These are phyloP conservation scores for Fusarium pilosicola DNA, from an alignment of 2,329 filamentous ascomycete genomes.

Conservation along the genomic window DNA sequence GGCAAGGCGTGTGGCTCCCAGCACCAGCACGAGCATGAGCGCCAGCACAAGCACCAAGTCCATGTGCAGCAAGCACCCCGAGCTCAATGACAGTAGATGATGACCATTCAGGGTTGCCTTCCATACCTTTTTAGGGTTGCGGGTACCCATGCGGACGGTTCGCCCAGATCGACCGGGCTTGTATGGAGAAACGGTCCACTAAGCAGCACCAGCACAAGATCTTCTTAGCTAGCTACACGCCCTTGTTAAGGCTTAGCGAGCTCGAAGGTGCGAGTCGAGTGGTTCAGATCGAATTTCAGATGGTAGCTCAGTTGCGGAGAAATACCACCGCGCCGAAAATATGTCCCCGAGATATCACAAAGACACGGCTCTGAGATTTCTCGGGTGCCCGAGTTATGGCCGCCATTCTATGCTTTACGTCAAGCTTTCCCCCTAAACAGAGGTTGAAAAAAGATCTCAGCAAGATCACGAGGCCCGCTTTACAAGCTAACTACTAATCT, in stretches of 20 bases:
- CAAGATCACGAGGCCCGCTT: background rate
- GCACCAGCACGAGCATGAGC: background rate
- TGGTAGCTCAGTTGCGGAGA: background rate
- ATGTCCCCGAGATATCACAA: background rate
- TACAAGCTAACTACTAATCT: background rate
- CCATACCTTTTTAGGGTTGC: background rate
- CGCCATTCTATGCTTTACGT: background rate
- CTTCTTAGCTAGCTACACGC: background rate
- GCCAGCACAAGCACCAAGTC: background rate
- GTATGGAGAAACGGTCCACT: background rate
- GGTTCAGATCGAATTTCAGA: background rate
- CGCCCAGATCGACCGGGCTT: background rate
- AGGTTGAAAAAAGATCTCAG: background rate
- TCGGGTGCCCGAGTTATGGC: background rate
- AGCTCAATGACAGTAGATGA: background rate
- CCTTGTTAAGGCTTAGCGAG: background rate
- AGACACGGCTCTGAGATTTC: background rate
- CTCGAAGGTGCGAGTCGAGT: background rate
- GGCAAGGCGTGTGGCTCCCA: background rate
- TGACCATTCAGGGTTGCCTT: background rate
- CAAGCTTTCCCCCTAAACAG: background rate
- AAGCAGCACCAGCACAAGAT: background rate
- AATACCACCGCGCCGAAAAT: background rate
- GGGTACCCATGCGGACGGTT: background rate
- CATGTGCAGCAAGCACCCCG: background rate